Evolutionary conservation across 768 basidiomycete genomes (phyloP).

Genomic region (Hygrocybe punicea): DNA sequence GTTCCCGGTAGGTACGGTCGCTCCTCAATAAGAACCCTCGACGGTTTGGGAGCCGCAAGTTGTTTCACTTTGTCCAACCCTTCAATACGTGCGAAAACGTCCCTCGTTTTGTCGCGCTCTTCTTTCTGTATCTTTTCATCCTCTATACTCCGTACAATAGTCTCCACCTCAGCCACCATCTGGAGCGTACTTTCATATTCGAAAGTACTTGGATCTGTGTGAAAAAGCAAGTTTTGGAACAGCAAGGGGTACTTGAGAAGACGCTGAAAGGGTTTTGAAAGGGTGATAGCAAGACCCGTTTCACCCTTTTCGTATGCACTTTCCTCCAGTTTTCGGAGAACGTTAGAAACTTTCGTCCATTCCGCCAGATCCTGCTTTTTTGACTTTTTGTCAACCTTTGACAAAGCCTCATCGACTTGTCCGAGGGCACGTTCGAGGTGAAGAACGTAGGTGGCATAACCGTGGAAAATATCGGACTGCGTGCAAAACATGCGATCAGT

Average conservation of each 20-base stretch:
- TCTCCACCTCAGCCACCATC: conserved; percentile 97
- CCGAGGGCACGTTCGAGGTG: conserved; percentile 88
- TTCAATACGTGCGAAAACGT: conserved; percentile 94
- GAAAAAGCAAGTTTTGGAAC: conserved; percentile 95
- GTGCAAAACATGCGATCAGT: conserved; percentile 7
- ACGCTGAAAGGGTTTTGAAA: conserved; percentile 96
- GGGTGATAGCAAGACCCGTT: conserved; percentile 88
- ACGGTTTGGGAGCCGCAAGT: conserved; percentile 86
- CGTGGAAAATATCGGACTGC: conserved; percentile 89
- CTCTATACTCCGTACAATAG: conserved; percentile 93
- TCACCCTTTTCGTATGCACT: conserved; percentile 82
- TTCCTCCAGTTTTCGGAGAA: conserved; percentile 74
- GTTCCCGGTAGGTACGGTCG: conserved; percentile 45
- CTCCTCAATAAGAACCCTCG: conserved; percentile 84
- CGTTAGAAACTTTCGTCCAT: conserved; percentile 74
- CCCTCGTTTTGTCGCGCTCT: conserved; percentile 91
- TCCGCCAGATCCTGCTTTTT: conserved; percentile 79
- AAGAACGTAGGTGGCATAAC: conserved; percentile 92
- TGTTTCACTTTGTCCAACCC: conserved; percentile 93
- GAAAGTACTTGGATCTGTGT: conserved; percentile 94
- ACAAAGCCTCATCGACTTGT: conserved; percentile 78
- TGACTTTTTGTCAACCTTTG: conserved; percentile 62
- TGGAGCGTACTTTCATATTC: conserved; percentile 95
- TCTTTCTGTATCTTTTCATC: conserved; percentile 98
- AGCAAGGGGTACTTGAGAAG: conserved; percentile 95